A percentile compares a stretch with the other conserved stretches of the same genome.
phyloP scores from a whole-genome alignment of 2,329 filamentous ascomycete species.

The Hypoxylon sp. region DNA sequence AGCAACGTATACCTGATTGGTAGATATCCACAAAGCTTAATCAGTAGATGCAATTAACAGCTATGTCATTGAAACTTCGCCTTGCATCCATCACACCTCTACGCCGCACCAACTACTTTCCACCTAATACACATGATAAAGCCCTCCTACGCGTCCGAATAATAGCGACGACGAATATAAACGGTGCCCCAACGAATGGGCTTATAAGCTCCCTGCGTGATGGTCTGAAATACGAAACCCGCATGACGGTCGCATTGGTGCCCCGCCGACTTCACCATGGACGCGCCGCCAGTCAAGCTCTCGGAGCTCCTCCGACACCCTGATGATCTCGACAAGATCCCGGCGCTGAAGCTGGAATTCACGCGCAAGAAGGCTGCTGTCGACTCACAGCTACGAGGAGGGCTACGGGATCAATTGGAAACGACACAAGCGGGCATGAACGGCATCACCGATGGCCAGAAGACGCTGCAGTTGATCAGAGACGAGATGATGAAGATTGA shows the following conservation, averaged over 20 bases:
- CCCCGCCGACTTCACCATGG: slow-evolving; percentile 64
- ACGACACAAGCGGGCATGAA: slow-evolving; percentile 94
- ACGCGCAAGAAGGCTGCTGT: slow-evolving; percentile 92
- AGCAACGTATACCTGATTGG: too few species aligned
- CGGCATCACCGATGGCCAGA: slow-evolving; percentile 89
- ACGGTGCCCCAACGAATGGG: not conserved
- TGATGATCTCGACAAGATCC: slow-evolving; percentile 97
- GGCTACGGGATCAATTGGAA: slow-evolving; percentile 92
- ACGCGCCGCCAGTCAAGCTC: slow-evolving; percentile 82
- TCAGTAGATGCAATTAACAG: not conserved
- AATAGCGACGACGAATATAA: not conserved
- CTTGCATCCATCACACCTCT: not conserved
- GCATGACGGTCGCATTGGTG: slow-evolving; percentile 48
- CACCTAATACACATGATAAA: not conserved
- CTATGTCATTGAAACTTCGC: not conserved
- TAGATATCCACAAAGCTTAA: not conserved
- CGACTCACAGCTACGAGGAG: slow-evolving; percentile 89
- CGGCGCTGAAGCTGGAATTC: slow-evolving; percentile 90
- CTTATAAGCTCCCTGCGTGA: slow-evolving; percentile 39
- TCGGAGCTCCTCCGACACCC: slow-evolving; percentile 94
- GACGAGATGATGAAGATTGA: slow-evolving; percentile 99
- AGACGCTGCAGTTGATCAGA: slow-evolving; percentile 92
- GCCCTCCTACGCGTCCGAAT: slow-evolving; percentile 6
- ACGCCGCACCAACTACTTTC: slow-evolving; percentile 11
- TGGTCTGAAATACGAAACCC: slow-evolving; percentile 45